Conservation (phyloP, 2,329 filamentous ascomycete species). For the Fusarium algeriense region DNA sequence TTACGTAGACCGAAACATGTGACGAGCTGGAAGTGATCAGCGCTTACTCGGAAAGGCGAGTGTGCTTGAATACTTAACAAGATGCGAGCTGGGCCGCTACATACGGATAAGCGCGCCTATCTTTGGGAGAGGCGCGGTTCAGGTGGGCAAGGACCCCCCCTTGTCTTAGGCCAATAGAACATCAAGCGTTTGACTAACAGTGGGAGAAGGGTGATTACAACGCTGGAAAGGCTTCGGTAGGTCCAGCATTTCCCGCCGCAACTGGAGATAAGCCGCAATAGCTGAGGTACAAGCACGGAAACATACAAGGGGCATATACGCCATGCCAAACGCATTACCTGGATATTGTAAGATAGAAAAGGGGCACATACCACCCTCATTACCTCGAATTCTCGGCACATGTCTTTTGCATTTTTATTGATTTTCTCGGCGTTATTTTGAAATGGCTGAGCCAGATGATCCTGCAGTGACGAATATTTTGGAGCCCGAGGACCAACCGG, state of each 20-base stretch:
- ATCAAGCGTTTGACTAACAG: too few species aligned
- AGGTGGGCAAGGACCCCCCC: neutral
- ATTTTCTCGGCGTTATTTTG: too few species aligned
- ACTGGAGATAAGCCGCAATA: conserved; percentile 1
- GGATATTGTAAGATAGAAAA: conserved; percentile 6
- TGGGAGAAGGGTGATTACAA: too few species aligned
- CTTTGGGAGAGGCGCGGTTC: neutral
- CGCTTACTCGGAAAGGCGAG: neutral
- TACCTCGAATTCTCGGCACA: neutral
- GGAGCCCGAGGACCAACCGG: too few species aligned
- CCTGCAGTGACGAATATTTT: too few species aligned
- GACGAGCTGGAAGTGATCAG: neutral
- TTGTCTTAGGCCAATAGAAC: neutral
- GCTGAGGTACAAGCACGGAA: neutral
- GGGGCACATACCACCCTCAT: neutral
- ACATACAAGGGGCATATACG: neutral
- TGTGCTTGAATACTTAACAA: neutral
- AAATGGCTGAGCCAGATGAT: too few species aligned
- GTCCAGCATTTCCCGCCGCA: neutral
- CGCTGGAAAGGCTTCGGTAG: too few species aligned
- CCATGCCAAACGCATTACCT: too few species aligned
- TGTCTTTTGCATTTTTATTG: neutral
- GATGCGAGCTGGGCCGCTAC: neutral
- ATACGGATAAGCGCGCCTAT: neutral
- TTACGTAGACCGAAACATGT: neutral